phyloP scores from a whole-genome alignment of 176 grass and related monocot species.

The Zea luxurians region DNA sequence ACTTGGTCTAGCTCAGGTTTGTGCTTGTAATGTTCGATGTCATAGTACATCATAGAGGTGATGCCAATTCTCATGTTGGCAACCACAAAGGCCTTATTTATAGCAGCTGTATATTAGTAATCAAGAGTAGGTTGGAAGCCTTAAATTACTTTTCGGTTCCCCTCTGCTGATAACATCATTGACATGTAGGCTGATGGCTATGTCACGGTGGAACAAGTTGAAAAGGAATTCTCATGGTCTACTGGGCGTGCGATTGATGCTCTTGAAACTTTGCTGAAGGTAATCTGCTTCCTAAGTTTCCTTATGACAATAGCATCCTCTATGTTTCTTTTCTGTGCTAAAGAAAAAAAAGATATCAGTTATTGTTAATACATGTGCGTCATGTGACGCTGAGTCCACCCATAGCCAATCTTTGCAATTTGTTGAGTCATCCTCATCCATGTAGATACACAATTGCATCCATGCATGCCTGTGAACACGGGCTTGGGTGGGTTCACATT shows the following conservation, averaged over 20 bases:
- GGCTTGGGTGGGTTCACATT: not conserved
- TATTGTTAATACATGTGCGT: not conserved
- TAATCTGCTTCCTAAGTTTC: conserved; percentile 33
- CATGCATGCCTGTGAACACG: not conserved
- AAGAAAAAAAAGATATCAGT: not conserved
- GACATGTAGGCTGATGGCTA: conserved; percentile 72
- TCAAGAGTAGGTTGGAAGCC: not conserved
- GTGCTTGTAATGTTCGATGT: conserved; percentile 25
- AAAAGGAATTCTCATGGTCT: conserved; percentile 79
- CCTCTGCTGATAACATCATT: conserved; percentile 24
- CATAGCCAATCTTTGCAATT: not conserved
- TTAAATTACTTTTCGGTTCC: not conserved
- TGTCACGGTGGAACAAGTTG: conserved; percentile 74
- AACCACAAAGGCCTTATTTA: not conserved
- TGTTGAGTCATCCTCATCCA: conserved; percentile 11
- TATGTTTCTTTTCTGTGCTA: not conserved
- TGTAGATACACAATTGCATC: not conserved
- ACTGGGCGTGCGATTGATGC: conserved; percentile 68
- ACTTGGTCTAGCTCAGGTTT: conserved; percentile 95
- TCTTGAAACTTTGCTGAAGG: conserved; percentile 89
- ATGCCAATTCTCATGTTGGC: not conserved
- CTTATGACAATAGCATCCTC: not conserved
- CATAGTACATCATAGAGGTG: not conserved
- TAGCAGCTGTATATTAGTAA: conserved; percentile 6
- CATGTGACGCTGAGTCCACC: not conserved